These are phyloP conservation scores for Anastatica hierochuntica DNA, from an alignment of 345 rosid genomes.

Conservation along the genomic window DNA sequence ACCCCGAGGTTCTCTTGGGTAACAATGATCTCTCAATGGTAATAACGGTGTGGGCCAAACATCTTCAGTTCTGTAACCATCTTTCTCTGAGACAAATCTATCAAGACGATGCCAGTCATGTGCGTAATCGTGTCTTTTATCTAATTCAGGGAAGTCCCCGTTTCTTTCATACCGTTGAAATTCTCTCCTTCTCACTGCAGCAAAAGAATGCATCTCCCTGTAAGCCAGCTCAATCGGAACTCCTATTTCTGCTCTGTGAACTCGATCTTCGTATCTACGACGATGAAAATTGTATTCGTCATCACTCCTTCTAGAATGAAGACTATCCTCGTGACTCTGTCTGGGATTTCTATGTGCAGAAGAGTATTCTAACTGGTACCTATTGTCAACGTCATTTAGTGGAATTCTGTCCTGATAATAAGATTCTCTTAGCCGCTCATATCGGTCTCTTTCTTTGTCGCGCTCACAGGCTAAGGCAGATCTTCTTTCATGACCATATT, in stretches of 20 bases:
- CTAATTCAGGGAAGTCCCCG: slow-evolving; percentile 23
- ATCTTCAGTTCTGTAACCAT: slow-evolving; percentile 21
- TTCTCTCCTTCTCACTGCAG: slow-evolving; percentile 22
- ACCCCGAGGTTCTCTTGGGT: slow-evolving; percentile 22
- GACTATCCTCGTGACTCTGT: slow-evolving; percentile 18
- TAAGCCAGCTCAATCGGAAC: slow-evolving; percentile 20
- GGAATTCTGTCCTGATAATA: slow-evolving; percentile 21
- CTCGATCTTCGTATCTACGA: slow-evolving; percentile 18
- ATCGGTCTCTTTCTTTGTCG: slow-evolving; percentile 18
- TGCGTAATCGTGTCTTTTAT: slow-evolving; percentile 21
- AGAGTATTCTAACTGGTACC: slow-evolving; percentile 21
- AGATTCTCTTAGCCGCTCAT: slow-evolving; percentile 12
- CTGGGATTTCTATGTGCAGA: too few relatives aligned
- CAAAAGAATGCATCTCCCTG: slow-evolving; percentile 22
- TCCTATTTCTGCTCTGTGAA: slow-evolving; percentile 18
- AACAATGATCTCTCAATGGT: slow-evolving; percentile 22
- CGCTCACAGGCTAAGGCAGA: slow-evolving; percentile 17
- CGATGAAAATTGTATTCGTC: slow-evolving; percentile 19
- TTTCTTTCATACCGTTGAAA: slow-evolving; percentile 25
- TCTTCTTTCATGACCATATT: slow-evolving; percentile 22
- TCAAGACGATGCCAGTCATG: slow-evolving; percentile 28
- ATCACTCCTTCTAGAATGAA: slow-evolving; percentile 18
- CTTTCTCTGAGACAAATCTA: slow-evolving; percentile 22
- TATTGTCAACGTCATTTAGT: slow-evolving; percentile 17
- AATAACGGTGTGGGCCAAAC: slow-evolving; percentile 14